phyloP scores from a whole-genome alignment of 768 basidiomycete species.

The Calocera viscosa region DNA sequence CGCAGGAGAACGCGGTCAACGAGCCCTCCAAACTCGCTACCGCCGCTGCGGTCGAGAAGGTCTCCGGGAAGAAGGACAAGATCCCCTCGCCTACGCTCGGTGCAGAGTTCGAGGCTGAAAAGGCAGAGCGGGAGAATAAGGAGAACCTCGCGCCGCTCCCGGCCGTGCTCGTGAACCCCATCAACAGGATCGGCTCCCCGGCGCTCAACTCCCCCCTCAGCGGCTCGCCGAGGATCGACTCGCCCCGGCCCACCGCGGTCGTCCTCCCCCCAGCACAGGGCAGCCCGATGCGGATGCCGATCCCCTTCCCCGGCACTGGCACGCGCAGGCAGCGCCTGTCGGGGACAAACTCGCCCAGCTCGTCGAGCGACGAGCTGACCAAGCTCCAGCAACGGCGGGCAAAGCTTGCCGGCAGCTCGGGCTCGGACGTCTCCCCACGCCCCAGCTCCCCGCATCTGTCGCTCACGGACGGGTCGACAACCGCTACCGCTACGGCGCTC shows the following conservation, averaged over 20 bases:
- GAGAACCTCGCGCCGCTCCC: neutral
- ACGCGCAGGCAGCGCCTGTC: neutral
- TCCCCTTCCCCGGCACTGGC: neutral
- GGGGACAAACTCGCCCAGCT: neutral
- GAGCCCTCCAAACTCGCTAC: neutral
- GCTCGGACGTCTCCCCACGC: neutral
- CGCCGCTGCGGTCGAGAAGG: neutral
- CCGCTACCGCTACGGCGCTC: neutral
- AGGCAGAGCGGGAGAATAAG: neutral
- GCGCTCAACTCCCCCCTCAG: neutral
- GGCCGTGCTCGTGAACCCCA: neutral
- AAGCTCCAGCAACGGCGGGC: neutral
- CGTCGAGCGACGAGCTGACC: constrained; percentile 1
- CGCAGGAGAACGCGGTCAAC: neutral
- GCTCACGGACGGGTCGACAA: neutral
- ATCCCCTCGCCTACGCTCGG: neutral
- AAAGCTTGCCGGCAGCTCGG: neutral
- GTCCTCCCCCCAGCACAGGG: neutral
- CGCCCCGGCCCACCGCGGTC: neutral
- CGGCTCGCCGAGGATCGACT: neutral
- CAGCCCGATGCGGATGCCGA: neutral
- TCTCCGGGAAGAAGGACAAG: neutral
- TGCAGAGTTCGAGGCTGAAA: constrained; percentile 5
- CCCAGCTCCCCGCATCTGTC: neutral
- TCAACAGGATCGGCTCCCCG: neutral